Evolutionary conservation across 768 basidiomycete species (phyloP), one percentile per base, ranked within the genome.

Genomic region (Lactifluus echinatus): DNA sequence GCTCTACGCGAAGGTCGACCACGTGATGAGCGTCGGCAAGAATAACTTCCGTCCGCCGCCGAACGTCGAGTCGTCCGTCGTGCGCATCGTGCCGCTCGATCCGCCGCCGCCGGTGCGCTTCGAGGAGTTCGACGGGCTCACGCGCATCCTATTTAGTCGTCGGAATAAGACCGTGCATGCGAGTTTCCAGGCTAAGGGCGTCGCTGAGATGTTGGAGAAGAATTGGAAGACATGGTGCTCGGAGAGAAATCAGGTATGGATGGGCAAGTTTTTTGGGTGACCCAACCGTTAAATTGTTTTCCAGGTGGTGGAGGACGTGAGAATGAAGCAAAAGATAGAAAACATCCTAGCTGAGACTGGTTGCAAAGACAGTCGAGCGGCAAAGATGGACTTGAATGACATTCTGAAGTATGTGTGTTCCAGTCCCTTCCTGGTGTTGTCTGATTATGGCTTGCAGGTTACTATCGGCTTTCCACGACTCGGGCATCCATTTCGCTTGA

Each of bases 1-100:
- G 72, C 83, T 99, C 3, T 99, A 96, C 69, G 85, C 96, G 12
- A 92, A 93, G 67, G 93, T 98, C 24, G 93, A 97, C 71, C 84
- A 96, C 63, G 80, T 97, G 58, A 93, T 97, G 83, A 89, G 94
- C 66, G 95, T 99, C 43, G 86, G 85, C n/a, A 87, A 89, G 66
- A 95, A 94, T 69, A 94, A 95, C 72, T 99, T 99, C 75, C 78
- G 95, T 24, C 96, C 96, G 0, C 87, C 96, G 19, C 96, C 96
- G 0, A 80, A 89, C 70, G 96, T 99, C 39, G 96, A 98, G 71
- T 89, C 85, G 26, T 86, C 83, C 21, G 96, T 99, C 60, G 84
- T 99, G 36, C 83, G 96, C 51, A 76, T 99, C 57, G 89, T 84
- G 5, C 96, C 95, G 2, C 76, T 87, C 47, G 93, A 98, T 67